Base-by-base conservation (phyloP, 352 stramenopile genomes). In the Globisporangium cederbergense region DNA sequence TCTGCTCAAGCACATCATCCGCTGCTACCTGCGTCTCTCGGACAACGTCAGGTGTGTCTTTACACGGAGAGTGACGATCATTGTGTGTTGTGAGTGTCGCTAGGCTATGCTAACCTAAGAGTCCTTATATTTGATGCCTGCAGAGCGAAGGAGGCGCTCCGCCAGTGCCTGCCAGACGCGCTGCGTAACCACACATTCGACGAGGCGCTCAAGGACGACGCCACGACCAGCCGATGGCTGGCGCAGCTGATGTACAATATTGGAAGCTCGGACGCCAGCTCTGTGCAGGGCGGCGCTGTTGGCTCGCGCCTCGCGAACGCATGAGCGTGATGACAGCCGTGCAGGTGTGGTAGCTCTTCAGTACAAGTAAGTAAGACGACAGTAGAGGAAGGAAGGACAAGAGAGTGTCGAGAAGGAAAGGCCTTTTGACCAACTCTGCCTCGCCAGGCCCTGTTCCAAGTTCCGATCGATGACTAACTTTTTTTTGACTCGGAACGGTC, bases 1-100 rank as follows among this genome's bases (percentile, higher is more conserved):
- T 5, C 78, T 99, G 50, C 88, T 99, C 61, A 99, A 99, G 79
- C 97, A 99, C 85, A 98, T 99, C 56, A 97, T 99, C 42, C 91
- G 96, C 40, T 99, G 97, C 84, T 99, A 99, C 75, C 74, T 99
- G 38, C 88, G 97, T 56, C 85, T 99, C 18, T 92, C 89, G 49
- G 87, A 95, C 61, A 93, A 95, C 71, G 72, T 81, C 69, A 67
- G 38, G 63, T 64, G 54, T 47, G 43, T 66, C 34, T 36, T 65
- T n/a, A 42, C 4, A 4, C 36, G 22, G 20, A 22, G 51, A 16
- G 8, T 38, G 13, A 10, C 20, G 18, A 20, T 10, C 9, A 20
- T n/a, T 13, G 16, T 18, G 28, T 55, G 74, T 18, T 18, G 28
- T 55, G 74, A 65, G 36, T 32, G 56, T 25, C 30, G 2, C 25